These are phyloP conservation scores for Trichoderma asperelloides DNA, from an alignment of 495 filamentous ascomycete species.

Conservation along the genomic window DNA sequence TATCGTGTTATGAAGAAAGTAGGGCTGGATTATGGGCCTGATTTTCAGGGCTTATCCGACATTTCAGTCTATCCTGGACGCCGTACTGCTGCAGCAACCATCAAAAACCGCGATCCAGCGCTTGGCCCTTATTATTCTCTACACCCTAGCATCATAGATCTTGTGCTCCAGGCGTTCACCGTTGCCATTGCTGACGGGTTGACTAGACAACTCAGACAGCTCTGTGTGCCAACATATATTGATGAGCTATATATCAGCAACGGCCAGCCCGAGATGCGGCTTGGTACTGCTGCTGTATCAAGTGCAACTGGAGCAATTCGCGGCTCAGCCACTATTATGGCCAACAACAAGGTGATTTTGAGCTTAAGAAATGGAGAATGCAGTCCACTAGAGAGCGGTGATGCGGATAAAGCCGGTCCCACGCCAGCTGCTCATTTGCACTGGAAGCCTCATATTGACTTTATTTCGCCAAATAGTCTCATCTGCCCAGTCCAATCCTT, in stretches of 20 bases:
- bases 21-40: conserved; percentile 22
- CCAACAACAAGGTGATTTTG: conserved; percentile 15
- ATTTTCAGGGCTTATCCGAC: conserved; percentile 22
- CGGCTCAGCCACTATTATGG: conserved; percentile 9
- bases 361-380: conserved; percentile 16
- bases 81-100: conserved; percentile 17
- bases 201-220: conserved; percentile 19
- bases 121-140: conserved; percentile 22
- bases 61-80: conserved; percentile 21
- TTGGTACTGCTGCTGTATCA: conserved; percentile 13
- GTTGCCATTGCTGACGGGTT: conserved; percentile 25
- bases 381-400: conserved; percentile 17
- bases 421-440: conserved; percentile 24
- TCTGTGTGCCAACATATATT: conserved; percentile 27
- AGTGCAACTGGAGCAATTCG: conserved; percentile 16
- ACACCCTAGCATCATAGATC: conserved; percentile 37
- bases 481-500: conserved; percentile 13
- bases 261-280: conserved; percentile 16
- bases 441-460: conserved; percentile 29
- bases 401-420: conserved; percentile 14
- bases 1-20: conserved; percentile 16
- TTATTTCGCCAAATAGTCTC: conserved; percentile 16
- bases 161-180: conserved; percentile 28
- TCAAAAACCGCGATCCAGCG: conserved; percentile 10
- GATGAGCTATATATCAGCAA: conserved; percentile 28